Evolutionary conservation across 1,139 yeast species (phyloP), one percentile per base, ranked within the genome.

Genomic region (Candida sp.): DNA sequence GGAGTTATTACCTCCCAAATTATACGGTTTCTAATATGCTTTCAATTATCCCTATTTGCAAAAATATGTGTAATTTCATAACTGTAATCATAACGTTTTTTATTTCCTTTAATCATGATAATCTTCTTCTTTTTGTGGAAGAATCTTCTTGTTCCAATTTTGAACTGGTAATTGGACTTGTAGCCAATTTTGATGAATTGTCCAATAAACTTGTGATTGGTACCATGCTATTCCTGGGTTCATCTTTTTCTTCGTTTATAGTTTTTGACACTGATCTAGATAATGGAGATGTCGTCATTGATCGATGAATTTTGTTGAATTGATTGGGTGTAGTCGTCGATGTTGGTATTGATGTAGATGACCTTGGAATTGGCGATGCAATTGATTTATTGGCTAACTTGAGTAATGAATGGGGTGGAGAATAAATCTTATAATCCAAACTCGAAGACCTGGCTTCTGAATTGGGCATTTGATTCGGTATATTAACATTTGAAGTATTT

Each of bases 91-190:
- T n/a, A n/a, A n/a, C n/a, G n/a, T n/a, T n/a, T n/a, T n/a, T n/a
- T n/a, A n/a, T n/a, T n/a, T n/a, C n/a, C n/a, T 19, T 70, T 66
- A 33, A 56, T 59, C 9, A 68, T 68, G 25, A 67, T 60, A 3
- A 68, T 70, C 43, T 64, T 66, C 41, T 51, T 53, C 25, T 29
- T 47, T 19, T 45, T 39, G 21, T 38, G 44, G 11, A 25, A 6
- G 6, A 9, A 9, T 25, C 29, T 25, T 25, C 29, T 25, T 25
- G 29, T 6, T 25, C 29, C 29, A 25, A 25, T 9, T 6, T 25
- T 6, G 29, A 25, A 25, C 9, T 25, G 29, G 29, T 25, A 9
- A 25, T 25, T 25, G 29, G 29, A 25, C 29, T 25, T 6, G 29
- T 25, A 25, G 29, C 29, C 29, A 25, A 25, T 25, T 25, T 25